Evolutionary conservation across 768 basidiomycete genomes (phyloP).

Genomic region (Hemileccinum impolitum): DNA sequence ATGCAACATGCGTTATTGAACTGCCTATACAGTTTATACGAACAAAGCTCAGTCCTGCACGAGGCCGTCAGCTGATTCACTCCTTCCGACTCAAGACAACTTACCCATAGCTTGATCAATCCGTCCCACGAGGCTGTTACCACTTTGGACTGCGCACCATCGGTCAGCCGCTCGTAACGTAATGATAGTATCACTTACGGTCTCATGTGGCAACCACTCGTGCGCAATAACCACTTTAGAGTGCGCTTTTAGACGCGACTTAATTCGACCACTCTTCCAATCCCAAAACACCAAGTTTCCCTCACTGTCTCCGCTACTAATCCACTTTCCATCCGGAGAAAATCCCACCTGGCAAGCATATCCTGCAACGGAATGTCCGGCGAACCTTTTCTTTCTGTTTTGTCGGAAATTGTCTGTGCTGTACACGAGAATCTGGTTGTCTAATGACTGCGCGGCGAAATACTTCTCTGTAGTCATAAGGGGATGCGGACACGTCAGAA

Average conservation of each 20-base stretch:
- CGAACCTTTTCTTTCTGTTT: conserved; percentile 97
- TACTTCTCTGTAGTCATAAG: conserved; percentile 67
- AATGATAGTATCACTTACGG: conserved; percentile 51
- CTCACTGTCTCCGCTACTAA: conserved; percentile 92
- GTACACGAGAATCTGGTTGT: conserved; percentile 97
- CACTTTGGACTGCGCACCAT: conserved; percentile 75
- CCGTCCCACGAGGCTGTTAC: conserved; percentile 98
- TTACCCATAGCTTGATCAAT: conserved; percentile 94
- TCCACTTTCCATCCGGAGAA: conserved; percentile 97
- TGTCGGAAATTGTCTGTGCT: conserved; percentile 98
- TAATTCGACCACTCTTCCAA: conserved; percentile 97
- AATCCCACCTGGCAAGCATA: conserved; percentile 98
- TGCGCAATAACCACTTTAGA: conserved; percentile 97
- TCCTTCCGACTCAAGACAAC: conserved; percentile 24
- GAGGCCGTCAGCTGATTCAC: conserved; percentile 2
- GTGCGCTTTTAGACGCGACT: conserved; percentile 85
- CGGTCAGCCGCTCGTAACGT: conserved; percentile 9
- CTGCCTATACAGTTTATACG: conserved; percentile 5
- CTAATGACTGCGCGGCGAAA: conserved; percentile 95
- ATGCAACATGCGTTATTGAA: conserved; percentile 2
- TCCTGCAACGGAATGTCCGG: conserved; percentile 94
- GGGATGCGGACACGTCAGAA: conserved; percentile 13
- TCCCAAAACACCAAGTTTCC: conserved; percentile 99
- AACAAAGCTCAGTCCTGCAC: conserved; percentile 30
- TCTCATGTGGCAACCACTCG: conserved; percentile 97